Conservation (phyloP, 1,139 yeast genomes). For the Candida labiduridarum region DNA sequence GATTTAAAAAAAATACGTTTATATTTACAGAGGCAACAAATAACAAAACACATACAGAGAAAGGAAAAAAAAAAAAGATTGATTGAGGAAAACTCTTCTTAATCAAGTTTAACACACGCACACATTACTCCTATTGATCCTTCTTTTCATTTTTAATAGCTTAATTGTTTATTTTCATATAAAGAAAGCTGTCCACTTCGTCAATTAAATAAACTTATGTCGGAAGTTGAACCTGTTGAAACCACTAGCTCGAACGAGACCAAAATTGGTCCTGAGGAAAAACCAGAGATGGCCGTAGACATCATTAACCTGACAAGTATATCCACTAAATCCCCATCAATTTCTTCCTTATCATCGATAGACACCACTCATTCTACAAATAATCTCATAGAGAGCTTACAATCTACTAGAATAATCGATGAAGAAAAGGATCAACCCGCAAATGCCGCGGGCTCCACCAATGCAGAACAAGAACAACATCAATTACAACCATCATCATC, state of each 20-base stretch:
- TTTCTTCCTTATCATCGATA: conserved; percentile 32
- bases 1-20: not conserved
- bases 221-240: not conserved
- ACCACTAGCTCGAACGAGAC: not conserved
- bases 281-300: not conserved
- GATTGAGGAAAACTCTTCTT: too few relatives aligned
- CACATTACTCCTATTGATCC: not conserved
- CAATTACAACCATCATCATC: not conserved
- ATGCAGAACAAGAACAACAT: conserved; percentile 1
- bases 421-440: conserved; percentile 2
- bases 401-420: conserved; percentile 17
- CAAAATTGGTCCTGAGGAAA: not conserved
- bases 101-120: too few relatives aligned
- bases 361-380: conserved; percentile 34
- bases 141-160: not conserved
- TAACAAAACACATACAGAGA: not conserved
- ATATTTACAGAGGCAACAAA: not conserved
- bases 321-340: conserved; percentile 13
- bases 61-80: not conserved
- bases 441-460: not conserved
- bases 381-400: conserved; percentile 31
- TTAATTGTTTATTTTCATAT: too few relatives aligned
- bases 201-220: not conserved
- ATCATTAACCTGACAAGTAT: conserved; percentile 1
- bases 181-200: too few relatives aligned